Base-by-base conservation (phyloP, 192 early-diverging fungal species). In the Mortierella claussenii region DNA sequence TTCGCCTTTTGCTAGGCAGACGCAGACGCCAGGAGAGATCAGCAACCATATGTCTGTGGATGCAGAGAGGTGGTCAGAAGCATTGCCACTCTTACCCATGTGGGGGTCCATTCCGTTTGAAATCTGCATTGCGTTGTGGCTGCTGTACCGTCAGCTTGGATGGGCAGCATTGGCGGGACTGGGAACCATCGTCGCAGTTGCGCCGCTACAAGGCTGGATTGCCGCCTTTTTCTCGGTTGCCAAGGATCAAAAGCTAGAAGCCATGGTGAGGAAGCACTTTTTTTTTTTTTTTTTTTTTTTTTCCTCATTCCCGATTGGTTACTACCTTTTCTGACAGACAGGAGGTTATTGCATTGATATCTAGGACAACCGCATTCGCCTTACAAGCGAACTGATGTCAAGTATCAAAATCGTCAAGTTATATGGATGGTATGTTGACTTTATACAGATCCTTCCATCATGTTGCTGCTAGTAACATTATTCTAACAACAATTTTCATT, bases 391-490 rank as follows among this genome's bases (percentile, higher is more conserved):
- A n/a, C 36, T 58, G 5, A 21, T 80, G 49, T 45, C 68, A 1
- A 60, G 64, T 7, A 67, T 80, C 62, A 69, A 69, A 32, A 59
- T 80, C 32, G 78, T 80, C 33, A 69, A 69, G 55, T 45, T 80
- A 5, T 66, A 80, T 17, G 78, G 68, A 7, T 80, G 78, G 78
- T 65, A 64, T 30, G 28, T 27, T 4, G 11, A 2, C 13, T 21
- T n/a, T n/a, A n/a, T n/a, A n/a, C n/a, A n/a, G n/a, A n/a, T n/a
- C n/a, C n/a, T n/a, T n/a, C n/a, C n/a, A n/a, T n/a, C n/a, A n/a
- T n/a, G n/a, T n/a, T n/a, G n/a, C n/a, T n/a, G n/a, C n/a, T n/a
- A n/a, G n/a, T n/a, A n/a, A n/a, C n/a, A n/a, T n/a, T n/a, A n/a
- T n/a, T n/a, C n/a, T n/a, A n/a, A n/a, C n/a, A n/a, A n/a, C n/a